phyloP scores from a whole-genome alignment of 73 alveolate species.

The Breviolum minutum region DNA sequence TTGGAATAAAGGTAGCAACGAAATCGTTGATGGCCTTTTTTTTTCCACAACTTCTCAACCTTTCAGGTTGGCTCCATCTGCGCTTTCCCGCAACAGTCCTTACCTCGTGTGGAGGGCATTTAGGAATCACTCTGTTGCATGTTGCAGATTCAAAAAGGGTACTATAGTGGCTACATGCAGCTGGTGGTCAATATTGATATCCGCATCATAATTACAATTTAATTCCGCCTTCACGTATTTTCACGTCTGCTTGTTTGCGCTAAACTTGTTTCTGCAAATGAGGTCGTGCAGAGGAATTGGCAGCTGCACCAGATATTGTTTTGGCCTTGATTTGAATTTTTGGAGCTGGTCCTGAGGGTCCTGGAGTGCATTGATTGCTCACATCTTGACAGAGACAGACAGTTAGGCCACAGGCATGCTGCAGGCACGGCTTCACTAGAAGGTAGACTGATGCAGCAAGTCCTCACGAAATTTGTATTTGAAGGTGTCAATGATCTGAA shows the following conservation, averaged over 20 bases:
- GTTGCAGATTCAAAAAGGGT: not conserved
- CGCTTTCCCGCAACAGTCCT: conserved; percentile 47
- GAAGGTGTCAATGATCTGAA: too few species aligned
- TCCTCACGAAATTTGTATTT: too few species aligned
- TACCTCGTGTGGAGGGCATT: not conserved
- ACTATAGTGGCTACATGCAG: not conserved
- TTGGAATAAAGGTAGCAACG: not conserved
- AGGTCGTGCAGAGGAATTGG: conserved; percentile 79
- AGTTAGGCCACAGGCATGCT: conserved; percentile 79
- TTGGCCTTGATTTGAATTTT: not conserved
- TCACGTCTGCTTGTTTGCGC: too few species aligned
- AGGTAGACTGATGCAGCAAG: too few species aligned
- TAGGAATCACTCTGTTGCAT: not conserved
- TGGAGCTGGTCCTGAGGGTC: not conserved
- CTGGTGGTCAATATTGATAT: not conserved
- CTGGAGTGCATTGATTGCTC: not conserved
- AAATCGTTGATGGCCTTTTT: not conserved
- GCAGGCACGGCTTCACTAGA: not conserved
- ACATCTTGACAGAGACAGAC: not conserved
- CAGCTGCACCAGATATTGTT: conserved; percentile 83
- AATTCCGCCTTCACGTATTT: too few species aligned
- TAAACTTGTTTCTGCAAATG: not conserved
- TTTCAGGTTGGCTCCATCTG: conserved; percentile 65
- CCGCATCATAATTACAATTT: too few species aligned
- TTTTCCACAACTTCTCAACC: not conserved